Base-by-base conservation (phyloP, 164 flowering plant genomes). In the Pachysandra terminalis region DNA sequence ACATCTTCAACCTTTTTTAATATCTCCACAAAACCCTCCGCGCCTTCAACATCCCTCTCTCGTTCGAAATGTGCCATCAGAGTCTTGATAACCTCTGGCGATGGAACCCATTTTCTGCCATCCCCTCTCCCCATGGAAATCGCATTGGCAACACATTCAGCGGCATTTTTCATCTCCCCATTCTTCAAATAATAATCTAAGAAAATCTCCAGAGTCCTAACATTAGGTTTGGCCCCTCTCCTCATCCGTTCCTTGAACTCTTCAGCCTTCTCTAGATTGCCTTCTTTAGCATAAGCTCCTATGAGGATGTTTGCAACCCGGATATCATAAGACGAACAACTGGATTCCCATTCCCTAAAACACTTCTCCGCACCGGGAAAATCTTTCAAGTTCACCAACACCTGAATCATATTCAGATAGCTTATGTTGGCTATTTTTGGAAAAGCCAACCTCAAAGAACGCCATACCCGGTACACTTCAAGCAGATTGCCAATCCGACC, bases 301-400 rank as follows among this genome's bases (percentile, higher is more conserved):
- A 95, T 89, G 1, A 95, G 79, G 48, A 68, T 83, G 79, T 95
- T 92, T 13, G 82, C 88, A 25, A 92, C 61, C 23, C 97, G 81
- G 55, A 93, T 90, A 73, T 95, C 99, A 73, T 86, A 92, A 66
- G 78, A 81, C 19, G 87, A 63, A 69, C 87, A 77, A 9, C 66
- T 63, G n/a, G 87, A 68, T 78, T 82, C 84, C 99, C 98, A 90
- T 70, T 93, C 99, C 48, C 65, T 73, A 77, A 87, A 95, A 77
- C 90, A 86, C 78, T 89, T 89, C 78, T 89, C 93, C 12, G 98
- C 99, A 61, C 98, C 99, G 1, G 96, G 89, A 45, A 95, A 62
- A 78, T 92, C 98, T 41, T 89, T 86, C 77, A 92, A 79, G n/a
- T 83, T 86, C 51, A 86, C 83, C 81, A 95, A 71, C 40, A 79